These are phyloP conservation scores for Wickerhamiella nectarea DNA, from an alignment of 805 yeast genomes.

Conservation along the genomic window DNA sequence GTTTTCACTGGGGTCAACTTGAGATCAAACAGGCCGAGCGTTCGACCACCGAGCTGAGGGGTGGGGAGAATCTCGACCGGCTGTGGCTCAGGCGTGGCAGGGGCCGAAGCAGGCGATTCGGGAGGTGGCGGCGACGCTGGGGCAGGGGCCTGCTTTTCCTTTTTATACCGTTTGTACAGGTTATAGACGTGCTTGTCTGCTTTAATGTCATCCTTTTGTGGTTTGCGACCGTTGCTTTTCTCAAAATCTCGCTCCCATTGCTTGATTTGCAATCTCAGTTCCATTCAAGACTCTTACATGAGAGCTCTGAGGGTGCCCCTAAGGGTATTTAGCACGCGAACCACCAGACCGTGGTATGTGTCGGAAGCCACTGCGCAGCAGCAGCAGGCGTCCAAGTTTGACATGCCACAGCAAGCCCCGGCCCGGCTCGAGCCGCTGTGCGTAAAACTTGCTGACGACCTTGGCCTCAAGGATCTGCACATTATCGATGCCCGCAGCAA, in stretches of 20 bases:
- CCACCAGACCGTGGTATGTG: slow-evolving; percentile 47
- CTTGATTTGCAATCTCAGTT: slow-evolving; percentile 35
- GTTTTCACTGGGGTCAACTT: slow-evolving; percentile 14
- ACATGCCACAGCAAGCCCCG: slow-evolving; percentile 49
- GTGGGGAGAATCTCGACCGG: slow-evolving; percentile 59
- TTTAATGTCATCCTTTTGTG: slow-evolving; percentile 37
- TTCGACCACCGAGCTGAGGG: slow-evolving; percentile 70
- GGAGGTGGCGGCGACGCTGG: background rate
- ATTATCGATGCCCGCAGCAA: slow-evolving; percentile 48
- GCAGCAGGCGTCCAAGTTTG: slow-evolving; percentile 29
- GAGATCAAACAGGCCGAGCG: slow-evolving; percentile 58
- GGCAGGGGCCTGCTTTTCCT: background rate
- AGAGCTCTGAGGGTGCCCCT: background rate
- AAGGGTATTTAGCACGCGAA: background rate
- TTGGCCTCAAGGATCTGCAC: slow-evolving; percentile 51
- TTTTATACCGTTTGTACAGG: slow-evolving; percentile 12
- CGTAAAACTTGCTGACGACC: slow-evolving; percentile 37
- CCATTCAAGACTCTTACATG: background rate
- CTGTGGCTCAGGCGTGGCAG: background rate
- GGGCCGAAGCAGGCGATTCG: background rate
- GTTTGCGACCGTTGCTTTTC: slow-evolving; percentile 30
- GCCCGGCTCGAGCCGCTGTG: slow-evolving; percentile 33
- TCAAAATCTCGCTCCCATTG: slow-evolving; percentile 41
- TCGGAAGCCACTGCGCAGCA: slow-evolving; percentile 22
- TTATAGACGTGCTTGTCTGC: slow-evolving; percentile 26